Base-by-base conservation (phyloP, 1,139 yeast genomes). In the Entelexis paramagnoliae region DNA sequence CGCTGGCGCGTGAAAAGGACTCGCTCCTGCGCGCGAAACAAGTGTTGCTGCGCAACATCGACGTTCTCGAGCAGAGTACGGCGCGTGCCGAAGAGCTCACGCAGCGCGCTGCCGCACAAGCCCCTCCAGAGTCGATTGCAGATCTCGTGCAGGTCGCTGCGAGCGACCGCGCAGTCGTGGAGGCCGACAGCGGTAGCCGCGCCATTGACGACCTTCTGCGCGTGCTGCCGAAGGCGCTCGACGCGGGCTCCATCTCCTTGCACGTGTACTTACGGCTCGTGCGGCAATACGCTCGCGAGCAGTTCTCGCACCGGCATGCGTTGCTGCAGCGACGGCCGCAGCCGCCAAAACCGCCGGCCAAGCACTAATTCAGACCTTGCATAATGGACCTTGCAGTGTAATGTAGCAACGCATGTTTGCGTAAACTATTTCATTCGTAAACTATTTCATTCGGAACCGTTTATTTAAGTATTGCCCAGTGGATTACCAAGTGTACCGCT, bases 281-380 rank as follows among this genome's bases (percentile, higher is more conserved):
- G 0, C 68, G 96, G 55, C 73, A 75, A 30, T 68, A 85, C 32
- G 89, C 93, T 0, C 72, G 96, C 55, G 89, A 86, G 42, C 83
- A 84, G 62, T 88, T 87, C 60, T 17, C 19, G 13, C 42, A 42
- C 26, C 51, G 53, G 19, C 39, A 35, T 20, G 32, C 39, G 33
- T 44, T 44, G n/a, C 22, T 32, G 10, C 47, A 22, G 20, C 38
- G 39, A 4, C 16, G 46, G n/a, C 46, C 44, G 22, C 47, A 26
- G n/a, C 48, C 51, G 16, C 46, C 40, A 17, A 9, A 17, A 29
- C 51, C 45, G 13, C 46, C 46, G 3, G 39, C 46, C 16, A 33
- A 43, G n/a, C 30, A n/a, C 13, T 43, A 16, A 16, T 13, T 26
- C 9, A 26, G 9, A 26, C 7, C 28, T 26, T 8, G 9, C 9